Evolutionary conservation across 73 alveolate genomes (phyloP).

Genomic region (Loxodes magnus): DNA sequence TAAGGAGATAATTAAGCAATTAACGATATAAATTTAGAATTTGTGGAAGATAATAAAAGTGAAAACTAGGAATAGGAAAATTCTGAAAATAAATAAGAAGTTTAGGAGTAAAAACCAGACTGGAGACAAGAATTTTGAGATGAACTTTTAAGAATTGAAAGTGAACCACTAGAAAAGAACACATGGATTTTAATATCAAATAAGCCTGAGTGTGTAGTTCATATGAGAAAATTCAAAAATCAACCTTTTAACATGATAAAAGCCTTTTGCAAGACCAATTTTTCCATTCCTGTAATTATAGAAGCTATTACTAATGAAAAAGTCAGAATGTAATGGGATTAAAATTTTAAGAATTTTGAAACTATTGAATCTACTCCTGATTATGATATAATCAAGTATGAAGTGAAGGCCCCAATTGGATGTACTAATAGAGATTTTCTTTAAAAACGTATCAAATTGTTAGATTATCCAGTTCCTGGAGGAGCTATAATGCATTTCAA

Average conservation of each 20-base stretch:
- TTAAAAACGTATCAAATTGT: constrained; percentile 17
- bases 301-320: constrained; percentile 20
- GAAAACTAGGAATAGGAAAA: too few species aligned
- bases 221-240: not conserved
- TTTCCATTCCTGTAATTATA: not conserved
- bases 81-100: too few species aligned
- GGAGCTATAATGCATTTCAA: constrained; percentile 9
- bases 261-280: constrained; percentile 5
- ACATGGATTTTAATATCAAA: constrained; percentile 2
- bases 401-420: constrained; percentile 28
- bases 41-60: too few species aligned
- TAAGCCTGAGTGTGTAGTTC: constrained; percentile 1
- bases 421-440: constrained; percentile 24
- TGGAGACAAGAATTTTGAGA: too few species aligned
- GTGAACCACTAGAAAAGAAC: not conserved
- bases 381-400: constrained; percentile 21
- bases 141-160: not conserved
- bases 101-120: too few species aligned
- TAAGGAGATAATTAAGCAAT: too few species aligned
- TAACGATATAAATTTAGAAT: too few species aligned
- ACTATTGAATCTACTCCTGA: constrained; percentile 16
- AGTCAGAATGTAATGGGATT: constrained; percentile 28
- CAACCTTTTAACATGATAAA: constrained; percentile 7
- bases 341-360: constrained; percentile 13
- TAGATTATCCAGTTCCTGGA: constrained; percentile 23